Evolutionary conservation across 2,329 filamentous ascomycete species (phyloP).

Genomic region (Aspergillus ruber): DNA sequence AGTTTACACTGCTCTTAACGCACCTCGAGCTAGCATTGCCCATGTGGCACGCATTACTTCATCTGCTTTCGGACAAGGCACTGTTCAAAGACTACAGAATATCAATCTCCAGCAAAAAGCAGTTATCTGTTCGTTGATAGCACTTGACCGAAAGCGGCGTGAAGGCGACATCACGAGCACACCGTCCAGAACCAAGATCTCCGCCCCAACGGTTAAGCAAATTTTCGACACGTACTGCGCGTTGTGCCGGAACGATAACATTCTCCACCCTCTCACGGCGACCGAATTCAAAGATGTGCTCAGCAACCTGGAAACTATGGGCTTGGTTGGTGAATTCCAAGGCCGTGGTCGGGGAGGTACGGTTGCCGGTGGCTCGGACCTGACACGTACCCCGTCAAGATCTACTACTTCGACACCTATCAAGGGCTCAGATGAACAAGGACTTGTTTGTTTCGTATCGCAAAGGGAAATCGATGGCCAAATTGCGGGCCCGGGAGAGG

Average conservation of each 20-base stretch:
- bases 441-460: conserved; percentile 71
- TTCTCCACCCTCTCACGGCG: conserved; percentile 79
- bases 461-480: conserved; percentile 70
- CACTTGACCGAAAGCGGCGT: conserved; percentile 67
- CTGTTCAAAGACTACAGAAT: conserved; percentile 72
- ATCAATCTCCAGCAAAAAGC: conserved; percentile 97
- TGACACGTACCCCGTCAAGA: conserved; percentile 63
- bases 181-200: conserved; percentile 53
- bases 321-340: conserved; percentile 65
- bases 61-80: conserved; percentile 82
- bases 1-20: conserved; percentile 65
- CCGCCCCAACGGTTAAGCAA: conserved; percentile 73
- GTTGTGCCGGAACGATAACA: conserved; percentile 79
- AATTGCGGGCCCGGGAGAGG: conserved; percentile 51
- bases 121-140: conserved; percentile 78
- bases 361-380: conserved; percentile 39
- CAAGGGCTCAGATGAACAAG: conserved; percentile 63
- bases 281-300: conserved; percentile 94
- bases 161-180: conserved; percentile 42
- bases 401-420: conserved; percentile 49
- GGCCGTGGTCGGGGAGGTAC: conserved; percentile 63
- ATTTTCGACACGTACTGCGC: conserved; percentile 77
- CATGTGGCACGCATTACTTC: conserved; percentile 91
- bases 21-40: conserved; percentile 79
- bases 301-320: conserved; percentile 79